A percentile compares a stretch with the other conserved stretches of the same genome.
These are phyloP conservation scores for Puccinia novopanici DNA, from an alignment of 1,284 basidiomycete species.

Conservation along the genomic window DNA sequence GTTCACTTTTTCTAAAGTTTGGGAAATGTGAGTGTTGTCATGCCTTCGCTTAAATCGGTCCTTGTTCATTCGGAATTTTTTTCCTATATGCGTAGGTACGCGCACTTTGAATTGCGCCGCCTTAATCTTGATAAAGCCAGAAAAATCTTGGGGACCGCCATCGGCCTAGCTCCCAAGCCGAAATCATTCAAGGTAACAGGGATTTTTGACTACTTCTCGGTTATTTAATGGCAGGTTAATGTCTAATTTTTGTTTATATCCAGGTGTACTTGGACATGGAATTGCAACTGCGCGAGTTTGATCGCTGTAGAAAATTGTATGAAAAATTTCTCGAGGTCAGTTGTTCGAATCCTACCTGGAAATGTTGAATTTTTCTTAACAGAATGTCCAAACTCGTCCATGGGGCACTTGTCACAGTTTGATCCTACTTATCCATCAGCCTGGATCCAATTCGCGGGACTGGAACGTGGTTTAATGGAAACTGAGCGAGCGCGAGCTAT, in stretches of 20 bases:
- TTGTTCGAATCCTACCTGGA: conserved; percentile 28
- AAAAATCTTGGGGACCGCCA: conserved; percentile 67
- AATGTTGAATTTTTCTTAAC: neutral
- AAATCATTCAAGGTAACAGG: conserved; percentile 59
- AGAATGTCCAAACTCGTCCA: conserved; percentile 1
- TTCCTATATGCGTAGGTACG: conserved; percentile 75
- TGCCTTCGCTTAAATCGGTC: neutral
- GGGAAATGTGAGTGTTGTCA: conserved; percentile 53
- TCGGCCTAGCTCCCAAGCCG: conserved; percentile 95
- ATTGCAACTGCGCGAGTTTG: conserved; percentile 77
- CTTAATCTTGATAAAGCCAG: conserved; percentile 81
- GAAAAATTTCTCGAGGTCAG: conserved; percentile 87
- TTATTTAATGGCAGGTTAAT: neutral
- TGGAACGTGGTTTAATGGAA: conserved; percentile 90
- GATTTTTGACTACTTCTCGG: neutral
- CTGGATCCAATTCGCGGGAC: conserved; percentile 96
- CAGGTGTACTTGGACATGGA: conserved; percentile 92
- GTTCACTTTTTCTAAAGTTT: conserved; percentile 89
- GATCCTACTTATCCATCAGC: conserved; percentile 85
- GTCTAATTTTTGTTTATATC: conserved; percentile 59
- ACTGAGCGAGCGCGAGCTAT: conserved; percentile 87
- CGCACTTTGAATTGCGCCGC: conserved; percentile 85
- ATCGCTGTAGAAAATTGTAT: conserved; percentile 86
- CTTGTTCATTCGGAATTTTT: conserved; percentile 6
- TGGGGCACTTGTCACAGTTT: conserved; percentile 61